phyloP scores from a whole-genome alignment of 2,329 filamentous ascomycete genomes.

The Arthrobotrys megalospora region DNA sequence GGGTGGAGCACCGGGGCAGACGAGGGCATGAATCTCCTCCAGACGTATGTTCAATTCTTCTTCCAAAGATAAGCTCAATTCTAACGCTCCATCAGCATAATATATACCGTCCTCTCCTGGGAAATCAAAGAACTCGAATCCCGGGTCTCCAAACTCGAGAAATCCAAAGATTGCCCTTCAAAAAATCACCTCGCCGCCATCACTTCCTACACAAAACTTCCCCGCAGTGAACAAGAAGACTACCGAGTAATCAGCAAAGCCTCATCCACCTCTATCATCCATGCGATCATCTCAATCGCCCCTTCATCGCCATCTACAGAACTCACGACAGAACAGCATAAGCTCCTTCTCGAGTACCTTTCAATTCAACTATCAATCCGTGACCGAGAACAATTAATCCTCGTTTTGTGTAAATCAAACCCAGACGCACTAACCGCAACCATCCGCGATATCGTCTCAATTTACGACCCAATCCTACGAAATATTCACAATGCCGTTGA shows the following conservation, averaged over 20 bases:
- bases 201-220: conserved; percentile 72
- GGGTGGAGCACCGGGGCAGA: conserved; percentile 79
- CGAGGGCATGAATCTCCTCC: conserved; percentile 85
- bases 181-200: conserved; percentile 76
- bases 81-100: conserved; percentile 72
- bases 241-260: conserved; percentile 72
- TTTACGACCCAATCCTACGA: conserved; percentile 82
- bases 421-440: conserved; percentile 81
- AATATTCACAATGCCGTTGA: conserved; percentile 80
- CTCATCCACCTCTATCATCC: conserved; percentile 74
- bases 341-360: conserved; percentile 78
- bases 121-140: conserved; percentile 80
- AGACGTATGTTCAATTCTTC: conserved; percentile 68
- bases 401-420: conserved; percentile 76
- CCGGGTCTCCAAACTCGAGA: conserved; percentile 76
- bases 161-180: conserved; percentile 73
- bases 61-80: background rate
- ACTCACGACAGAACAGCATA: conserved; percentile 75
- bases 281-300: conserved; percentile 75
- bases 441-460: conserved; percentile 76
- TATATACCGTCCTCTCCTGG: conserved; percentile 80
- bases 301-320: conserved; percentile 68
- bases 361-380: conserved; percentile 79
- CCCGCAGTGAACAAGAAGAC: conserved; percentile 74
- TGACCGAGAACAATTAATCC: conserved; percentile 80